A percentile compares a stretch with the other conserved stretches of the same genome.
These are phyloP conservation scores for Austroboletus eburneus DNA, from an alignment of 768 basidiomycete species.

Conservation along the genomic window DNA sequence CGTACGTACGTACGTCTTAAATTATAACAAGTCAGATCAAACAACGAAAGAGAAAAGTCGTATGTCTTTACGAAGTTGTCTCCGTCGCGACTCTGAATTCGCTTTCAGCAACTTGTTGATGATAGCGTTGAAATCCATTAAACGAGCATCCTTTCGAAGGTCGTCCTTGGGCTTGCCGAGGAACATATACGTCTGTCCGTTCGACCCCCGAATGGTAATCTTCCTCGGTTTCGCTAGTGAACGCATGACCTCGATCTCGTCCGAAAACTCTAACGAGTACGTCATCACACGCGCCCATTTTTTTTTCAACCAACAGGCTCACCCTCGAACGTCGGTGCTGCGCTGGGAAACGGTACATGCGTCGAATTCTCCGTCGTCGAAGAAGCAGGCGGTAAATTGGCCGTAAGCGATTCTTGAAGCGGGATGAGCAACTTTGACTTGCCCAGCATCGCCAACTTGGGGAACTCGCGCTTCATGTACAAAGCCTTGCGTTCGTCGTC, in stretches of 20 bases:
- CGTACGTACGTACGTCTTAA: slow-evolving; percentile 89
- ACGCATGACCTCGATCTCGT: slow-evolving; percentile 87
- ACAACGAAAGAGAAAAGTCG: neutral
- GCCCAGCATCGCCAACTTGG: slow-evolving; percentile 49
- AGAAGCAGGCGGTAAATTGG: slow-evolving; percentile 76
- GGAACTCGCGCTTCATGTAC: slow-evolving; percentile 51
- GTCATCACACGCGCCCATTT: neutral
- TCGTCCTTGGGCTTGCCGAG: slow-evolving; percentile 97
- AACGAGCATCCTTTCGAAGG: slow-evolving; percentile 89
- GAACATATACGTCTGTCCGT: slow-evolving; percentile 86
- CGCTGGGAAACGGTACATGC: slow-evolving; percentile 77
- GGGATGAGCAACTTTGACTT: slow-evolving; percentile 78
- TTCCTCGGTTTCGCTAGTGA: slow-evolving; percentile 91
- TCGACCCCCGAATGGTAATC: slow-evolving; percentile 75
- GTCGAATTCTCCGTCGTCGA: slow-evolving; percentile 41
- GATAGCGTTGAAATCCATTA: slow-evolving; percentile 98
- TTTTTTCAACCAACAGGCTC: too few species aligned
- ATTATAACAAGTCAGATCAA: neutral
- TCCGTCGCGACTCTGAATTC: slow-evolving; percentile 86
- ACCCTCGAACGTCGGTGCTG: slow-evolving; percentile 73
- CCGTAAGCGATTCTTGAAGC: slow-evolving; percentile 88
- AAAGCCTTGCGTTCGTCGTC: slow-evolving; percentile 35
- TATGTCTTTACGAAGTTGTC: slow-evolving; percentile 84
- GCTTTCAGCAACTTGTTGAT: slow-evolving; percentile 95
- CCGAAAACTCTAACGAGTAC: slow-evolving; percentile 55